Base-by-base conservation (phyloP, 108 stramenopile genomes). In the Skeletonema costatum region DNA sequence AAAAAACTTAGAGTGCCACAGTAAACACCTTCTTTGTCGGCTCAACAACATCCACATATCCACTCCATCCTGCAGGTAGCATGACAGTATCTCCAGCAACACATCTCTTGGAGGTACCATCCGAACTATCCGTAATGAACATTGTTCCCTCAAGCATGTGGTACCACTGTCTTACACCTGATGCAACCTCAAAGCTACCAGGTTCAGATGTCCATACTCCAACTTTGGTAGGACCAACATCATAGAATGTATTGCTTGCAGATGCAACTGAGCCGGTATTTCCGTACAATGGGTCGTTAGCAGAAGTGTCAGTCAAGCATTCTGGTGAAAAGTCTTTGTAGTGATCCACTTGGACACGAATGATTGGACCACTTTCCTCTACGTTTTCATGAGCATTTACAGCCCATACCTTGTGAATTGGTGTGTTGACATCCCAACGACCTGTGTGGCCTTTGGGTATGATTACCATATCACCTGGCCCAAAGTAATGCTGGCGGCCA, bases 381-480 rank as follows among this genome's bases (percentile, higher is more conserved):
- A 86, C 51, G 46, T 76, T 50, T 2, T 50, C 60, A 68, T 89
- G 89, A 13, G 67, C 84, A 80, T 88, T 69, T 31, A 89, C 91
- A 41, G 68, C 67, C 91, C 91, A 92, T n/a, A 92, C 73, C 69
- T 92, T 92, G 59, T 88, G 91, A 65, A 92, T 84, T 33, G 63
- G 65, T 9, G 73, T 67, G 21, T 68, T 61, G 2, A 92, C 88
- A 87, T 92, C 91, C 91, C 91, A 92, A 44, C 91, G 70, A 46
- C 91, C 91, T 12, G 85, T 75, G 60, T 84, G 84, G 5, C 89
- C 88, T 51, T 90, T 89, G 5, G 91, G 91, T 21, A 92, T 72
- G n/a, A 90, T 86, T 5, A 92, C 91, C 31, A 72, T 81, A 83
- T 92, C 91, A 10, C 91, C 89, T 0, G 91, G 87, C 16, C 88